These are phyloP conservation scores for Auricularia auricula-judae DNA, from an alignment of 768 basidiomycete species.

Conservation along the genomic window DNA sequence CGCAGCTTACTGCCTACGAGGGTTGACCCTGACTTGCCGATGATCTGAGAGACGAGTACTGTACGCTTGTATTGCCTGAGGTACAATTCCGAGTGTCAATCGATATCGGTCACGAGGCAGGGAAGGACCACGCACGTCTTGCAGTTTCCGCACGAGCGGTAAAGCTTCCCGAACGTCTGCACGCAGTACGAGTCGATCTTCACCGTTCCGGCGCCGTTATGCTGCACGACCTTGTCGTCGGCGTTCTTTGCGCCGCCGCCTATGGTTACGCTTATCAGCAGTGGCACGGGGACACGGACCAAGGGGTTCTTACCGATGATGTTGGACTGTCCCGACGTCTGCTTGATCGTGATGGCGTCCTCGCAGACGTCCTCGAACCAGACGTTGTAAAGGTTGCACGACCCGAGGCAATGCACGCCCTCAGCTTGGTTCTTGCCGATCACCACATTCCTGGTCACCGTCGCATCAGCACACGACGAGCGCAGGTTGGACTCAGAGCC, in stretches of 20 bases:
- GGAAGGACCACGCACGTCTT: background rate
- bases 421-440: slow-evolving; percentile 33
- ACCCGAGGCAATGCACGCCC: slow-evolving; percentile 27
- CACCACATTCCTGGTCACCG: slow-evolving; percentile 20
- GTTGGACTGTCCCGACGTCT: slow-evolving; percentile 1
- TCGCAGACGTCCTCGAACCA: slow-evolving; percentile 23
- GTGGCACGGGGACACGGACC: background rate
- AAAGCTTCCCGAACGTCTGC: slow-evolving; percentile 4
- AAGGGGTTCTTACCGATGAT: slow-evolving; percentile 1
- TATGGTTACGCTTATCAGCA: background rate
- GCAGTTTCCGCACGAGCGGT: slow-evolving; percentile 9
- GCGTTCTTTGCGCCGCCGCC: slow-evolving; percentile 6
- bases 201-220: slow-evolving; percentile 4
- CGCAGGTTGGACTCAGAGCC: background rate
- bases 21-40: background rate
- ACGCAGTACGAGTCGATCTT: slow-evolving; percentile 4
- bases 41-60: background rate
- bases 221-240: slow-evolving; percentile 8
- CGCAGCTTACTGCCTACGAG: background rate
- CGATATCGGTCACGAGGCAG: background rate
- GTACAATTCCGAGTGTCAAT: background rate
- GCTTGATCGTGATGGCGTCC: slow-evolving; percentile 30
- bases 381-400: slow-evolving; percentile 4
- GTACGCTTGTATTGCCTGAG: slow-evolving; percentile 4
- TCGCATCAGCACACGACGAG: background rate